Percentiles rank a stretch among this genome's conserved stretches.
Evolutionary conservation across 306 rosid genomes (phyloP).

Genomic region (Prunus mira): DNA sequence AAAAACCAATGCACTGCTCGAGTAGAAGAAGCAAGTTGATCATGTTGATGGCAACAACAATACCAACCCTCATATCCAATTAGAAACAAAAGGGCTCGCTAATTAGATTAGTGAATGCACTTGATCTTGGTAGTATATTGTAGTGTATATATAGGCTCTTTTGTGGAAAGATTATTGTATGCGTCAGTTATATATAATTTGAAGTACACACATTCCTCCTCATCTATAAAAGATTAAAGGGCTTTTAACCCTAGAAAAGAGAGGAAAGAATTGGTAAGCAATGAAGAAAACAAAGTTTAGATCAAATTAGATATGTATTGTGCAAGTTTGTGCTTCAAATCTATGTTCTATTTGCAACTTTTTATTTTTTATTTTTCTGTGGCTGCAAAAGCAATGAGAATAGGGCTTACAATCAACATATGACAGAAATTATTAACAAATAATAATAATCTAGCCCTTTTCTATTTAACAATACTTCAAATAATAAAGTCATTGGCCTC

Average conservation of each 20-base stretch:
- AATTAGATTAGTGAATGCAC: neutral
- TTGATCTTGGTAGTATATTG: neutral
- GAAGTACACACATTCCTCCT: neutral
- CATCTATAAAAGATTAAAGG: neutral
- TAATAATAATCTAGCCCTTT: too few species aligned
- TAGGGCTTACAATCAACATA: too few species aligned
- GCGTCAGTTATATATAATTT: neutral
- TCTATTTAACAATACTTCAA: too few species aligned
- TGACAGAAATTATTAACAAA: too few species aligned
- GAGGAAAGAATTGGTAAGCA: neutral
- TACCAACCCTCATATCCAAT: slow-evolving; percentile 7
- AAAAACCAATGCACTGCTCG: slow-evolving; percentile 8
- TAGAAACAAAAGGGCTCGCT: slow-evolving; percentile 2
- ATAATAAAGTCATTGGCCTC: too few species aligned
- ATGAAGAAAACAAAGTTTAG: neutral
- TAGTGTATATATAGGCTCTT: neutral
- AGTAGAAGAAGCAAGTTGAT: neutral
- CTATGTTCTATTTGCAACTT: too few species aligned
- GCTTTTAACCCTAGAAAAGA: neutral
- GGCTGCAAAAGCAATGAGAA: too few species aligned
- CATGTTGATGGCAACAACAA: neutral
- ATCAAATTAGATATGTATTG: neutral
- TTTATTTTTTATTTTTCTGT: too few species aligned
- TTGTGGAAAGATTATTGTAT: neutral
- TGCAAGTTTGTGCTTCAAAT: neutral